Evolutionary conservation across 2,329 filamentous ascomycete species (phyloP).

Genomic region (Orbilia ellipsospora): DNA sequence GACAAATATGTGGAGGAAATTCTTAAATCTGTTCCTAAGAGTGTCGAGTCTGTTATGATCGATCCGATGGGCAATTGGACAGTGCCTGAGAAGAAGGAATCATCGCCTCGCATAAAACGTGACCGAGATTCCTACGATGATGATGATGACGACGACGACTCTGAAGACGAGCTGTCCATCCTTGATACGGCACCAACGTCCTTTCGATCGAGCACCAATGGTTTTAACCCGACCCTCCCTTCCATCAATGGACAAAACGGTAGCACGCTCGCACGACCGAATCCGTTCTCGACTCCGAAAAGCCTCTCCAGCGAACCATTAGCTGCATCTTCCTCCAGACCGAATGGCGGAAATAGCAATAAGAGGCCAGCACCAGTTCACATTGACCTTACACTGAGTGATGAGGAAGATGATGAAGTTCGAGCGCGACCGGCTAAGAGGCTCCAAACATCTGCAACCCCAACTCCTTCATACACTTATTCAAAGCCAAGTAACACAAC

Average conservation of each 20-base stretch:
- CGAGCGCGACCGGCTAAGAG: slow-evolving; percentile 66
- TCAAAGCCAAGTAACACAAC: slow-evolving; percentile 58
- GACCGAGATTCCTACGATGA: slow-evolving; percentile 31
- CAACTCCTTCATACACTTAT: slow-evolving; percentile 51
- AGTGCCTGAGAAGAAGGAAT: slow-evolving; percentile 60
- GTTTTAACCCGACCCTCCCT: slow-evolving; percentile 57
- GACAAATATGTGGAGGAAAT: slow-evolving; percentile 96
- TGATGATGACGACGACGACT: slow-evolving; percentile 31
- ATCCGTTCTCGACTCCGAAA: slow-evolving; percentile 60
- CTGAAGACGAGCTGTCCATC: slow-evolving; percentile 50
- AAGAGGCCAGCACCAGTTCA: slow-evolving; percentile 69
- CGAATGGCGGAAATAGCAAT: slow-evolving; percentile 59
- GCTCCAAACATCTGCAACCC: slow-evolving; percentile 60
- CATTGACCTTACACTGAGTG: slow-evolving; percentile 71
- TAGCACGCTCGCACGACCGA: neutral
- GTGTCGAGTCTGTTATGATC: slow-evolving; percentile 85
- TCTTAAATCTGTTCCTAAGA: slow-evolving; percentile 75
- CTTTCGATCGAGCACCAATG: slow-evolving; percentile 59
- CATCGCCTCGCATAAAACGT: slow-evolving; percentile 43
- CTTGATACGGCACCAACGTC: slow-evolving; percentile 52
- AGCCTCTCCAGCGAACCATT: slow-evolving; percentile 57
- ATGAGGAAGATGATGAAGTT: slow-evolving; percentile 67
- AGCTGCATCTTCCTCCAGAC: slow-evolving; percentile 33
- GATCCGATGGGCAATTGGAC: slow-evolving; percentile 87
- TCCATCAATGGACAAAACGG: slow-evolving; percentile 39